phyloP scores from a whole-genome alignment of 2,329 filamentous ascomycete species.

The Neoscytalidium dimidiatum region DNA sequence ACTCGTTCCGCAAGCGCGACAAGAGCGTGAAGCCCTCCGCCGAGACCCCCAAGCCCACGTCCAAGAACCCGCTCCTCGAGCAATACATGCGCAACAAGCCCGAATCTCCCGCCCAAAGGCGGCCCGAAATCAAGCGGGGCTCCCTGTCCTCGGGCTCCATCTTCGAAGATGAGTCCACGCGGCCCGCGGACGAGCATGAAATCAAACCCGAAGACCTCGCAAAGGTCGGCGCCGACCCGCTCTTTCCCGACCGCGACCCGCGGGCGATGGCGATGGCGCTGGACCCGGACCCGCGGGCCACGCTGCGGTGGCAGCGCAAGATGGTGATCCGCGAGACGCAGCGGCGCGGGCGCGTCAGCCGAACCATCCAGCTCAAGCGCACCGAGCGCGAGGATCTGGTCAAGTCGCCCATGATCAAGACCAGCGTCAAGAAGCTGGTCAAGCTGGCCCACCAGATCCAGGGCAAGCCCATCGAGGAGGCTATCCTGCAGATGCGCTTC shows the following conservation, averaged over 20 bases:
- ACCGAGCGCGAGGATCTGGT: constrained; percentile 60
- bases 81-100: constrained; percentile 46
- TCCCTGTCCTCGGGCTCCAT: constrained; percentile 53
- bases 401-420: constrained; percentile 75
- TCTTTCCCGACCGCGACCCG: constrained; percentile 33
- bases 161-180: constrained; percentile 46
- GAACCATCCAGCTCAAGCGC: constrained; percentile 67
- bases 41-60: neutral
- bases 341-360: constrained; percentile 66
- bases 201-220: constrained; percentile 7
- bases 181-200: neutral
- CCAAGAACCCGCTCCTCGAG: constrained; percentile 62
- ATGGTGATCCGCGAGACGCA: constrained; percentile 78
- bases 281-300: constrained; percentile 73
- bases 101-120: constrained; percentile 9
- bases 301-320: constrained; percentile 77
- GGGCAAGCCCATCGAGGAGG: constrained; percentile 92
- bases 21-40: neutral
- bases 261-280: constrained; percentile 63
- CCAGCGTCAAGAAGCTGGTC: constrained; percentile 87
- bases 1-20: neutral
- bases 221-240: constrained; percentile 8
- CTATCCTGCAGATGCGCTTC: constrained; percentile 92
- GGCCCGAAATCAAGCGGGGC: constrained; percentile 35
- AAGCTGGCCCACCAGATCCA: constrained; percentile 84